Base-by-base conservation (phyloP, 768 basidiomycete species). In the Podaxis pistillaris region DNA sequence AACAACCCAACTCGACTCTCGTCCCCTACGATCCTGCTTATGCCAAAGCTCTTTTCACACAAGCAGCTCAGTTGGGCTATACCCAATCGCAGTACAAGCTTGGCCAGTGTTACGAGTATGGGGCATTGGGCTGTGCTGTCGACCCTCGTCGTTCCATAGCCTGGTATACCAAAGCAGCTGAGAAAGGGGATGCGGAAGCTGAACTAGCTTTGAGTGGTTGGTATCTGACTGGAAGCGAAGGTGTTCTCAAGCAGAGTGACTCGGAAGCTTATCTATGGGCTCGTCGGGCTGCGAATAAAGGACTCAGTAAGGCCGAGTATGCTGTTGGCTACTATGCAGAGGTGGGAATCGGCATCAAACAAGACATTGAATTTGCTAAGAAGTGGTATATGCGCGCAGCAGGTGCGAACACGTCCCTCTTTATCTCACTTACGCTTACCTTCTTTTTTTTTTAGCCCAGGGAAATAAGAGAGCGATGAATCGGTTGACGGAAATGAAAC, bases 221-320 rank as follows among this genome's bases (percentile, higher is more conserved):
- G 97, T 99, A 98, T 78, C 78, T 99, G 64, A 98, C 96, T 0
- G 94, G 94, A 2, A 93, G 88, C 71, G 96, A 98, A 70, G 93
- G 93, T 1, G 93, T 98, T 1, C 76, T 99, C 69, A 97, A 97
- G 76, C 97, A 98, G 79, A 95, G 93, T 69, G 97, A 99, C 74
- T 91, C 91, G 2, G 97, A 99, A 73, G 97, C 97, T n/a, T 99
- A 97, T 74, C 75, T 99, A 44, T 99, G 97, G 97, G 97, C 96
- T 11, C 82, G 96, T 36, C 85, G 93, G 58, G 95, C 96, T 17
- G 97, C 95, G 24, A 97, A 98, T 75, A 98, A 97, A 75, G 97
- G 96, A 5, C 71, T 97, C 68, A 90, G 90, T 72, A 98, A 97
- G 74, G 97, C 97, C 0, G 97, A 99, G 75, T 99, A 98, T 76